Evolutionary conservation across 2,329 filamentous ascomycete species (phyloP), one percentile per base, ranked within the genome.

Genomic region (Exophiala sideris): DNA sequence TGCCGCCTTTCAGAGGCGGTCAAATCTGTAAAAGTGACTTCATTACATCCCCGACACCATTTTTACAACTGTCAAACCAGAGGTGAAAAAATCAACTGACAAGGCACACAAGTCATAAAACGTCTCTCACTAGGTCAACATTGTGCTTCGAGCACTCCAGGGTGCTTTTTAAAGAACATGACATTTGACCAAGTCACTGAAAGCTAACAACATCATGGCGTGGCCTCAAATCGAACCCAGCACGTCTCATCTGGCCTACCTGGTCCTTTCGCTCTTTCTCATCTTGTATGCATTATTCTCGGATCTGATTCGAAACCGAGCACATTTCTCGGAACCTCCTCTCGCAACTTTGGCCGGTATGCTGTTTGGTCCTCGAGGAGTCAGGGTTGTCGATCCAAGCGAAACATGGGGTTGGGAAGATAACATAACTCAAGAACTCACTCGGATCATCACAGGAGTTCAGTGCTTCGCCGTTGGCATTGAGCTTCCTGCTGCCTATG

Each of bases 381-480:
- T 89, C 55, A 84, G 90, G 64, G 78, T 95, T 36, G 91, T 95
- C 69, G 77, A 92, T 66, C 90, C 86, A 49, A 34, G 50, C 8
- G 66, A 73, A 54, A 77, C 78, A 54, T 95, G 91, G 91, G 89
- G 89, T 55, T 91, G 86, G 64, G 83, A 85, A 60, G 91, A 95
- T 73, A 86, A 91, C 61, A 84, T 94, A 68, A 95, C 90, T 10
- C 81, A 95, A 60, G 90, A 95, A 68, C 91, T 94, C 75, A 91
- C 90, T 41, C 86, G 91, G 62, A 87, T 95, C 64, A 89, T 95
- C 60, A 81, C 95, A 40, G 90, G 95, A 59, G 89, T 95, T 32
- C 91, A 95, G 76, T 95, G 90, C 74, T 95, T 95, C 70, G 89
- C 90, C 67, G 85, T 95, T 48, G 90, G 90, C 48, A 89, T 95